Percentiles rank a stretch among this genome's conserved stretches.
Evolutionary conservation across 2,329 filamentous ascomycete species (phyloP).

Genomic region (Truncatella angustata): DNA sequence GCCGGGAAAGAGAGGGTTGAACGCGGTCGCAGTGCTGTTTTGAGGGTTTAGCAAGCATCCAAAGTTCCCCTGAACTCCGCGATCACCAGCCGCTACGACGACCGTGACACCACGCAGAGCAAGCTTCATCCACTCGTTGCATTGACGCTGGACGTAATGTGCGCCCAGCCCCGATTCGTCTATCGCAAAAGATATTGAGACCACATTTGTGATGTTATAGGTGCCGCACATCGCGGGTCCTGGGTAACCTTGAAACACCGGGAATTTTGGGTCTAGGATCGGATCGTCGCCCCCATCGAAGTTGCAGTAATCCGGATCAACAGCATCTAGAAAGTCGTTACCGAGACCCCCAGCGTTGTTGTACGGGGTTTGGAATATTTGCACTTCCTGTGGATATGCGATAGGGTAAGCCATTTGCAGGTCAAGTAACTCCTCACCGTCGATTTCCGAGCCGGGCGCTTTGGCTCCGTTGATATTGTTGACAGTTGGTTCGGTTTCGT

Average conservation of each 20-base stretch:
- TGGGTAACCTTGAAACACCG: background rate
- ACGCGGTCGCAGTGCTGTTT: conserved; percentile 18
- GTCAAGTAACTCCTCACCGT: background rate
- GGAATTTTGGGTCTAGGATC: background rate
- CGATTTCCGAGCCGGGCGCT: background rate
- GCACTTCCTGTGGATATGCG: background rate
- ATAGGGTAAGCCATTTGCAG: background rate
- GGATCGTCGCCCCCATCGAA: conserved; percentile 1
- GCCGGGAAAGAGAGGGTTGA: conserved; percentile 43
- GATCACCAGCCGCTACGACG: conserved; percentile 40
- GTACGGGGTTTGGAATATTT: background rate
- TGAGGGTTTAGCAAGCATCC: conserved; percentile 30
- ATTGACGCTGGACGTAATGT: conserved; percentile 47
- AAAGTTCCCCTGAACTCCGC: conserved; percentile 27
- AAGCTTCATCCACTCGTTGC: conserved; percentile 47
- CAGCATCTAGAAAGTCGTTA: background rate
- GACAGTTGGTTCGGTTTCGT: background rate
- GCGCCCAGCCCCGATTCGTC: conserved; percentile 46
- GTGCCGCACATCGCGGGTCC: background rate
- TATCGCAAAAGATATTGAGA: background rate
- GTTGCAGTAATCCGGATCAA: background rate
- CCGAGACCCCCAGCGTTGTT: background rate
- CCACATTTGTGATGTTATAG: background rate
- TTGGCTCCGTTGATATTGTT: conserved; percentile 1
- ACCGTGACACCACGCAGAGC: conserved; percentile 44